These are phyloP conservation scores for Aureobasidium pullulans DNA, from an alignment of 2,329 filamentous ascomycete genomes.

Conservation along the genomic window DNA sequence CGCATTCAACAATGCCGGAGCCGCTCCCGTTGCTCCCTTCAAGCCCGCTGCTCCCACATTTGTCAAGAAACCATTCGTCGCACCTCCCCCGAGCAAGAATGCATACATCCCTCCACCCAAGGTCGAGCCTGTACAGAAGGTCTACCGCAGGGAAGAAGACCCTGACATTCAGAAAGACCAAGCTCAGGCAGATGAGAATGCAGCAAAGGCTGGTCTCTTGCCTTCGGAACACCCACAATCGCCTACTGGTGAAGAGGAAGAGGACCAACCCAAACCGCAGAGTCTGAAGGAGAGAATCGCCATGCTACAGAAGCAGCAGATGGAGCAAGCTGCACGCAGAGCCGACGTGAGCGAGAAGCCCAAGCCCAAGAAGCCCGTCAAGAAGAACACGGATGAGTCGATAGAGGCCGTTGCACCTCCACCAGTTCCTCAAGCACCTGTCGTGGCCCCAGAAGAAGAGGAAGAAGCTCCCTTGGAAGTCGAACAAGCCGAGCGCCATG, in stretches of 20 bases:
- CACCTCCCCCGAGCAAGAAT: conserved; percentile 86
- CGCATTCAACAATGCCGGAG: conserved; percentile 86
- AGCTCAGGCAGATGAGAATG: conserved; percentile 57
- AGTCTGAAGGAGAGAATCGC: conserved; percentile 95
- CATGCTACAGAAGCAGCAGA: conserved; percentile 83
- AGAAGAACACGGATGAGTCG: conserved; percentile 40
- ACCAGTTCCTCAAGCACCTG: conserved; percentile 23
- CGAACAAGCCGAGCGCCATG: neutral
- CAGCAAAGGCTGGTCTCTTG: conserved; percentile 59
- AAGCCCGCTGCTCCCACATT: conserved; percentile 71
- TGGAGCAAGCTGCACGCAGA: conserved; percentile 78
- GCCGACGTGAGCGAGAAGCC: conserved; percentile 73
- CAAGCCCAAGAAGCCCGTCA: conserved; percentile 72
- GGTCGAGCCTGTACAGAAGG: conserved; percentile 56
- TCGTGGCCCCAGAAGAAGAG: neutral
- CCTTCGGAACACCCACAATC: conserved; percentile 20
- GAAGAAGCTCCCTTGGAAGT: neutral
- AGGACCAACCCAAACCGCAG: conserved; percentile 83
- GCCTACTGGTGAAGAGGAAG: conserved; percentile 40
- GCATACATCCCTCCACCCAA: conserved; percentile 79
- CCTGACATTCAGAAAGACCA: conserved; percentile 56
- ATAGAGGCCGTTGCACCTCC: conserved; percentile 27
- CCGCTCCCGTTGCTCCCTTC: conserved; percentile 81
- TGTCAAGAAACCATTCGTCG: conserved; percentile 94
- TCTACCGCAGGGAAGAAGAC: conserved; percentile 85